Evolutionary conservation across 257 asterid species (phyloP).

Genomic region (Solanum raphanifolium): DNA sequence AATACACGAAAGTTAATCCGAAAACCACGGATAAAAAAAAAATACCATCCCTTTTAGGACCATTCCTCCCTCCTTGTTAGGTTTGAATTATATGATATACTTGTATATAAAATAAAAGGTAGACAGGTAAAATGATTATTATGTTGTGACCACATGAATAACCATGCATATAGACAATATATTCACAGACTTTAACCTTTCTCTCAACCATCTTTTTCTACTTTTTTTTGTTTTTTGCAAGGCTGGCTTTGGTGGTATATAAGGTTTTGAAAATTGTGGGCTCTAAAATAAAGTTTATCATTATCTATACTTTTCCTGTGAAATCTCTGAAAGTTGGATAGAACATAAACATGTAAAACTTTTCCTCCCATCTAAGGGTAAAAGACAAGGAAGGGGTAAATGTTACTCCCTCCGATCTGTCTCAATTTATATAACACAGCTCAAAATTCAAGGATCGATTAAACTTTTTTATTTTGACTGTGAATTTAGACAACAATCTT

Average conservation of each 20-base stretch:
- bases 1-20: neutral
- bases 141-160: neutral
- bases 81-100: neutral
- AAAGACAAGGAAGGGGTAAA: neutral
- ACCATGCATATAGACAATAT: neutral
- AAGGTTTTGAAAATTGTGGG: constrained; percentile 2
- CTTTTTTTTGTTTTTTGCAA: neutral
- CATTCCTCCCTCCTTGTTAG: neutral
- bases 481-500: neutral
- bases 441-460: too few relatives aligned
- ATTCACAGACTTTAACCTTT: constrained; percentile 9
- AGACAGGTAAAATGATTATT: neutral
- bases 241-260: neutral
- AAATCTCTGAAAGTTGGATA: neutral
- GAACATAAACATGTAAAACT: neutral
- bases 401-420: neutral
- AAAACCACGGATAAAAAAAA: neutral
- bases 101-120: neutral
- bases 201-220: neutral
- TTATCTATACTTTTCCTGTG: neutral
- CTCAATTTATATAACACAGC: neutral
- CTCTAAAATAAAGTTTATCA: neutral
- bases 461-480: neutral
- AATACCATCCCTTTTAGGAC: neutral
- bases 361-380: neutral